Evolutionary conservation across 2,329 filamentous ascomycete genomes (phyloP).

Genomic region (Xylariaceae sp.): DNA sequence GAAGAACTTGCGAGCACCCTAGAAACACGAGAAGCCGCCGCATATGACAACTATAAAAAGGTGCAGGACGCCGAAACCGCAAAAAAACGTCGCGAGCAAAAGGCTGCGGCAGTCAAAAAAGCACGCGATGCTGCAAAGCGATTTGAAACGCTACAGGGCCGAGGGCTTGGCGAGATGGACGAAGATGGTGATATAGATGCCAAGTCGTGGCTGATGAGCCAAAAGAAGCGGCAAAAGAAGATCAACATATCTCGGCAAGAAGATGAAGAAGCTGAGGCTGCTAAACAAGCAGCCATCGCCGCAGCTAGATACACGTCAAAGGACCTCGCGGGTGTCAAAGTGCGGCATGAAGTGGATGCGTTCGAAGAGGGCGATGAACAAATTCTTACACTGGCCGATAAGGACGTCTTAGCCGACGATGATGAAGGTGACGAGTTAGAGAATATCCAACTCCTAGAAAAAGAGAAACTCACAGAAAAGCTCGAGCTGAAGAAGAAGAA

Average conservation of each 20-base stretch:
- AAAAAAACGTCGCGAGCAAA: conserved; percentile 74
- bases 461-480: conserved; percentile 68
- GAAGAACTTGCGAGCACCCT: conserved; percentile 71
- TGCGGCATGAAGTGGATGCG: conserved; percentile 78
- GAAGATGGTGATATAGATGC: conserved; percentile 67
- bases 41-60: conserved; percentile 68
- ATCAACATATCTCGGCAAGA: conserved; percentile 70
- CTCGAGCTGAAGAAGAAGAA: conserved; percentile 87
- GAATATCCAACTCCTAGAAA: conserved; percentile 66
- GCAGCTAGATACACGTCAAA: conserved; percentile 71
- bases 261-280: conserved; percentile 74
- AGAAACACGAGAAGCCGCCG: conserved; percentile 70
- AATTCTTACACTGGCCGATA: conserved; percentile 90
- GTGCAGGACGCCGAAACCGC: conserved; percentile 66
- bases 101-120: conserved; percentile 78
- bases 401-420: conserved; percentile 71
- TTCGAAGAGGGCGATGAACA: conserved; percentile 84
- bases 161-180: conserved; percentile 74
- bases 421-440: conserved; percentile 89
- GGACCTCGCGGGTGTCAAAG: conserved; percentile 85
- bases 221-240: conserved; percentile 92
- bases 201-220: conserved; percentile 78
- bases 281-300: conserved; percentile 62
- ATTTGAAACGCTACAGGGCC: conserved; percentile 70
- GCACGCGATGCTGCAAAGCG: conserved; percentile 80